These are phyloP conservation scores for Cicer bijugum DNA, from an alignment of 306 rosid genomes.

Conservation along the genomic window DNA sequence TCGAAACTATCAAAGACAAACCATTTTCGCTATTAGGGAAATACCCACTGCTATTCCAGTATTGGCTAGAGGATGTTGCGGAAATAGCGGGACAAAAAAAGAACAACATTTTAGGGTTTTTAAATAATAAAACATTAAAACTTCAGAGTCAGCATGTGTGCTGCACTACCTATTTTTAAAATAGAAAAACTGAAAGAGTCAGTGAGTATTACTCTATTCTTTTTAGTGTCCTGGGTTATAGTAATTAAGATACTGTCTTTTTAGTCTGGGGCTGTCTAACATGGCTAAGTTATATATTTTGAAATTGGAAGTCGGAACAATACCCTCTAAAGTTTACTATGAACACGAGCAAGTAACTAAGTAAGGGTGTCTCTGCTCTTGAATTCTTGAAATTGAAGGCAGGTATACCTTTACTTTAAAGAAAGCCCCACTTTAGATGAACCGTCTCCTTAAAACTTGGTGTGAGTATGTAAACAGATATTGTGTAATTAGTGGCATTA, in stretches of 20 bases:
- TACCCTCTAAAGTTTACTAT: not conserved
- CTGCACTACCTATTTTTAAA: no score
- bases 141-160: no score
- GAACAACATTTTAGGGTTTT: no score
- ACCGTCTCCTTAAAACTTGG: not conserved
- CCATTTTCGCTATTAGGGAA: no score
- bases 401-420: not conserved
- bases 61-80: no score
- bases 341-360: not conserved
- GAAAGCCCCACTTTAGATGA: not conserved
- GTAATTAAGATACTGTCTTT: not conserved
- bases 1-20: no score
- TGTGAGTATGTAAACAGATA: not conserved
- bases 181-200: no score
- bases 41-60: no score
- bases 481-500: no score
- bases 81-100: no score
- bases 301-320: not conserved
- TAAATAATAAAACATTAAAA: no score
- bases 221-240: not conserved
- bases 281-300: conserved; percentile 1
- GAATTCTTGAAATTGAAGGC: not conserved
- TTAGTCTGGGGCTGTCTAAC: not conserved
- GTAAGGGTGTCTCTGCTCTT: not conserved
- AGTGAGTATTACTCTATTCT: no score